These are phyloP conservation scores for Sporisorium reilianum DNA, from an alignment of 1,284 basidiomycete species.

Conservation along the genomic window DNA sequence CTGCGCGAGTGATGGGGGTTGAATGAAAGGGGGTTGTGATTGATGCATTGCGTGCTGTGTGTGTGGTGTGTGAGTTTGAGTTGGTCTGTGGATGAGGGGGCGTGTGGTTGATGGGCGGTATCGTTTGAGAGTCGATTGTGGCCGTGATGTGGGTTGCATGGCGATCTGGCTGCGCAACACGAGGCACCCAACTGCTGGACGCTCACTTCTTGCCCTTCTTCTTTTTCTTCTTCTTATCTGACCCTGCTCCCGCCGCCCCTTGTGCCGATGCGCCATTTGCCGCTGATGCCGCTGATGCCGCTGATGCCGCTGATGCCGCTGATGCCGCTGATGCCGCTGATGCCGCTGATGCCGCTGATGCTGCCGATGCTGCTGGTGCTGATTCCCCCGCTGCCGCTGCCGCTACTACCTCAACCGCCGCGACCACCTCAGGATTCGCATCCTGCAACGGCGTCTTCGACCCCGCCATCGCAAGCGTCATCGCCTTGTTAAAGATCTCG, in stretches of 20 bases:
- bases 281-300: background rate
- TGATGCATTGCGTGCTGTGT: background rate
- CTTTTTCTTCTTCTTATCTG: slow-evolving; percentile 55
- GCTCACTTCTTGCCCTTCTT: slow-evolving; percentile 51
- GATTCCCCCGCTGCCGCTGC: slow-evolving; percentile 8
- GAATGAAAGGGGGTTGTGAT: background rate
- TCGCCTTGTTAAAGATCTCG: slow-evolving; percentile 84
- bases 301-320: background rate
- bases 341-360: slow-evolving; percentile 7
- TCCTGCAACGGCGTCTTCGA: slow-evolving; percentile 26
- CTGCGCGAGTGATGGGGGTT: slow-evolving; percentile 18
- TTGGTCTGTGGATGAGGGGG: background rate
- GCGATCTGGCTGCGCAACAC: background rate
- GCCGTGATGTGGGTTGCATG: background rate
- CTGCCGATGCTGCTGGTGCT: slow-evolving; percentile 1
- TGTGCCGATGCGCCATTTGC: slow-evolving; percentile 1
- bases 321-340: background rate
- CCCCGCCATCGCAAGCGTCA: slow-evolving; percentile 81
- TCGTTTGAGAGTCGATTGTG: background rate
- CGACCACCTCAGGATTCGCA: slow-evolving; percentile 27
- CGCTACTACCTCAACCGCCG: background rate
- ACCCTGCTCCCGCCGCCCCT: slow-evolving; percentile 16
- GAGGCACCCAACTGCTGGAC: background rate
- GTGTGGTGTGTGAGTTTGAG: background rate
- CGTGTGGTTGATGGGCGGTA: background rate